A percentile compares a stretch with the other conserved stretches of the same genome.
Evolutionary conservation across 78 protist genomes (phyloP).

Genomic region (Dictyostelium citrinum): DNA sequence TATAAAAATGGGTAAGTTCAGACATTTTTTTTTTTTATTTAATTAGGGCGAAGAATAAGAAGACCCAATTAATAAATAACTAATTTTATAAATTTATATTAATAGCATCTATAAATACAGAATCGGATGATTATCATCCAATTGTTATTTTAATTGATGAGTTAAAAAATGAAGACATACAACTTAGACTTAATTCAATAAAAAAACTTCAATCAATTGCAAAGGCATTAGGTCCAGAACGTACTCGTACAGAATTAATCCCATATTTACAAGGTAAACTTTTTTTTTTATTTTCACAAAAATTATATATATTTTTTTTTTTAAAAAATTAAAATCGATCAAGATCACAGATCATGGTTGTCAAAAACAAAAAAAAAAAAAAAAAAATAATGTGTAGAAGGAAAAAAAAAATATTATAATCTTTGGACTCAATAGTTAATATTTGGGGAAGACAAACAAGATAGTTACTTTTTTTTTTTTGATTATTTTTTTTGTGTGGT

Average conservation of each 20-base stretch:
- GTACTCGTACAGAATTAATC: constrained; percentile 95
- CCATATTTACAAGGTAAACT: constrained; percentile 93
- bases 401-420: no score
- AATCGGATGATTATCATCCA: constrained; percentile 81
- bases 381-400: no score
- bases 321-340: neutral
- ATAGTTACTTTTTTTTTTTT: neutral
- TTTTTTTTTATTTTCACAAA: neutral
- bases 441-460: neutral
- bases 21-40: neutral
- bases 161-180: constrained; percentile 95
- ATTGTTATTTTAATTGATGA: constrained; percentile 93
- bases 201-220: constrained; percentile 94
- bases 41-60: no score
- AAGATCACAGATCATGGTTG: neutral
- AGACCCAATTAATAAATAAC: neutral
- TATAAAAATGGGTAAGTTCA: constrained; percentile 13
- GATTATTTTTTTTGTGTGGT: neutral
- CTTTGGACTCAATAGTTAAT: no score
- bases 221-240: constrained; percentile 94
- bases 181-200: constrained; percentile 92
- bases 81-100: neutral
- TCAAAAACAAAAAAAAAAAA: neutral
- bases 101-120: constrained; percentile 49
- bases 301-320: neutral